Percentiles rank a stretch among this genome's conserved stretches.
Conservation (phyloP, 495 filamentous ascomycete species). For the Hypoxylon subgilvum region DNA sequence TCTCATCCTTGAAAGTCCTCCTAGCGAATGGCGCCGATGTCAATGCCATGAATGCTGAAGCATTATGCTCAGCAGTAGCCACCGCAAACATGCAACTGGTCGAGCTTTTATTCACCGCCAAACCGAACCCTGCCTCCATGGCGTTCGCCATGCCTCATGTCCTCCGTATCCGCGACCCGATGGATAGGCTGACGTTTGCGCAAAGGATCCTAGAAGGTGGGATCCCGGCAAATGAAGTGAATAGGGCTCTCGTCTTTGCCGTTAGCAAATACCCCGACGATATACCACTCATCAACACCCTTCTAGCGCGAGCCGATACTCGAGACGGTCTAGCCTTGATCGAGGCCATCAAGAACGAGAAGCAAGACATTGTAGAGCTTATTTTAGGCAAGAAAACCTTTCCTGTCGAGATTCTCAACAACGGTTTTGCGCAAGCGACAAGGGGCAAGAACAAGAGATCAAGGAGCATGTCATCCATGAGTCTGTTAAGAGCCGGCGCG, state of each 20-base stretch:
- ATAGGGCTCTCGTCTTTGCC: constrained; percentile 52
- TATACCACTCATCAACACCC: constrained; percentile 45
- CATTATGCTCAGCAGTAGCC: constrained; percentile 48
- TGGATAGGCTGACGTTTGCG: constrained; percentile 51
- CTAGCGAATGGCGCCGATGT: constrained; percentile 53
- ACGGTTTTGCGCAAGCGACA: constrained; percentile 43
- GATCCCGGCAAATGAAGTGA: constrained; percentile 47
- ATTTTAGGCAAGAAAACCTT: constrained; percentile 48
- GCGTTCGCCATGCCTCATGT: constrained; percentile 50
- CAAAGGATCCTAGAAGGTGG: constrained; percentile 50
- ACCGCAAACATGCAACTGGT: constrained; percentile 46
- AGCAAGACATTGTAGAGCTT: constrained; percentile 45
- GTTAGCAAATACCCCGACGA: constrained; percentile 48
- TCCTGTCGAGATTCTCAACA: constrained; percentile 35
- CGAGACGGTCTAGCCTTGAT: constrained; percentile 49
- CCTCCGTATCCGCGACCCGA: constrained; percentile 49
- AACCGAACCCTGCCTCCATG: constrained; percentile 43
- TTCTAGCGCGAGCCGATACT: constrained; percentile 49
- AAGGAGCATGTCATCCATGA: constrained; percentile 43
- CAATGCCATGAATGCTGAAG: constrained; percentile 50
- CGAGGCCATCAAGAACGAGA: constrained; percentile 44
- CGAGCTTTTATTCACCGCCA: constrained; percentile 47
- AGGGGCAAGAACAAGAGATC: constrained; percentile 37
- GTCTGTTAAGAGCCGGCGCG: constrained; percentile 47
- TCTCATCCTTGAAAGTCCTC: constrained; percentile 44